phyloP scores from a whole-genome alignment of 108 stramenopile species.

The Nitzschia sp. region DNA sequence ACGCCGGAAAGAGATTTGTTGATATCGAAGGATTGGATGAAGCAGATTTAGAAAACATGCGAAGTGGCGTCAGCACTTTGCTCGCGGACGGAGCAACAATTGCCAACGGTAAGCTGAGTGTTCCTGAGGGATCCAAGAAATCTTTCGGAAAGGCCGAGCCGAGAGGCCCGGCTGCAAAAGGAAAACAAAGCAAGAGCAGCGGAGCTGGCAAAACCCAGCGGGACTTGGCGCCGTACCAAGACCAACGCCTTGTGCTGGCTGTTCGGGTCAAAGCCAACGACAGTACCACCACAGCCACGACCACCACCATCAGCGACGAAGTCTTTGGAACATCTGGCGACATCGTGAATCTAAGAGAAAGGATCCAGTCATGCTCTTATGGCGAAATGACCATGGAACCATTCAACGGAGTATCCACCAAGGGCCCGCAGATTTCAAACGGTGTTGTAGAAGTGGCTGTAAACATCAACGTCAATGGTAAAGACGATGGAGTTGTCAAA shows the following conservation, averaged over 20 bases:
- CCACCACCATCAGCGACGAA: slow-evolving; percentile 12
- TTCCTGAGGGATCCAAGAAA: not conserved
- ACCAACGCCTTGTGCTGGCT: slow-evolving; percentile 7
- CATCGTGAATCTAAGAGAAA: slow-evolving; percentile 19
- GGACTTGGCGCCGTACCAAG: not conserved
- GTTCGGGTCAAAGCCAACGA: slow-evolving; percentile 28
- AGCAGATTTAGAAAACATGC: not conserved
- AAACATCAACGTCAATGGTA: not conserved
- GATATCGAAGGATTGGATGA: slow-evolving; percentile 8
- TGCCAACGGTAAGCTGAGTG: not conserved
- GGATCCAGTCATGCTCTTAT: slow-evolving; percentile 24
- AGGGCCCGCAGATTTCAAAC: not conserved
- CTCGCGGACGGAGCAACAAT: not conserved
- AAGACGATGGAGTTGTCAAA: not conserved
- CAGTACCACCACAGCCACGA: slow-evolving; percentile 9
- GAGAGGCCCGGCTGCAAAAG: not conserved
- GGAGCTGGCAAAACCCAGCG: not conserved
- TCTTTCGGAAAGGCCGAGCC: not conserved
- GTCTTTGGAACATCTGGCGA: slow-evolving; percentile 30
- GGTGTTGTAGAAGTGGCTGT: slow-evolving; percentile 17
- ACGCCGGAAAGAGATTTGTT: slow-evolving; percentile 2
- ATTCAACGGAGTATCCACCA: not conserved
- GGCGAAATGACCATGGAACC: slow-evolving; percentile 11
- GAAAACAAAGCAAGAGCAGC: not conserved
- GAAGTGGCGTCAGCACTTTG: slow-evolving; percentile 6